Percentiles rank a stretch among this genome's conserved stretches.
phyloP scores from a whole-genome alignment of 2,329 filamentous ascomycete genomes.

The Phaeoacremonium minimum region DNA sequence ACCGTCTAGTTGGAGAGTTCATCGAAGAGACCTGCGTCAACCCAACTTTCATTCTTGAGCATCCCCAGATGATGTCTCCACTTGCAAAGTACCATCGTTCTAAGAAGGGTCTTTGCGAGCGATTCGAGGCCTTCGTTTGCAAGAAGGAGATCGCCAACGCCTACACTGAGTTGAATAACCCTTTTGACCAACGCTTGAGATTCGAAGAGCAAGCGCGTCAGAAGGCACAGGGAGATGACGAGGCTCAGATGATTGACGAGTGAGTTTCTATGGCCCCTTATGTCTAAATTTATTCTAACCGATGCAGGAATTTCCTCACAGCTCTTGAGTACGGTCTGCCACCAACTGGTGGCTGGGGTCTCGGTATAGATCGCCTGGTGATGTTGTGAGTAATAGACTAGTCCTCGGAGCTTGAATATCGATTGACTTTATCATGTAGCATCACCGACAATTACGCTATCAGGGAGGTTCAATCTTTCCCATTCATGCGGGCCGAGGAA shows the following conservation, averaged over 20 bases:
- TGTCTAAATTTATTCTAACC: constrained; percentile 3
- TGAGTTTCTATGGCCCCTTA: constrained; percentile 52
- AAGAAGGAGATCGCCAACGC: constrained; percentile 97
- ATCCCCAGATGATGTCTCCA: constrained; percentile 84
- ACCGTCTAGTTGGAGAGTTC: constrained; percentile 90
- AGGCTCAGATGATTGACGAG: constrained; percentile 94
- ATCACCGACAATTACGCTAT: constrained; percentile 94
- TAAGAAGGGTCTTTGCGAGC: constrained; percentile 82
- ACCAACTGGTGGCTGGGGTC: constrained; percentile 92
- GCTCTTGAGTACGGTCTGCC: constrained; percentile 66
- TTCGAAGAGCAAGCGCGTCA: constrained; percentile 95
- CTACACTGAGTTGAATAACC: constrained; percentile 80
- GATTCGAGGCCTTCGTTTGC: constrained; percentile 95
- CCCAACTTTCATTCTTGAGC: constrained; percentile 84
- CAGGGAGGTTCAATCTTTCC: constrained; percentile 93
- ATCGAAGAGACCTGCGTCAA: constrained; percentile 92
- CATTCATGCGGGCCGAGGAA: constrained; percentile 96
- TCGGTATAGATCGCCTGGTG: constrained; percentile 90
- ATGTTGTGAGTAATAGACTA: too few relatives aligned
- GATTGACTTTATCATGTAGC: too few relatives aligned
- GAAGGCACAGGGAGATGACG: constrained; percentile 95
- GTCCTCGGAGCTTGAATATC: too few relatives aligned
- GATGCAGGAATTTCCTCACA: constrained; percentile 9
- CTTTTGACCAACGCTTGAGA: constrained; percentile 86
- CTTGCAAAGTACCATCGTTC: constrained; percentile 91